Base-by-base conservation (phyloP, 2,329 filamentous ascomycete species). In the Diplodia mutila region DNA sequence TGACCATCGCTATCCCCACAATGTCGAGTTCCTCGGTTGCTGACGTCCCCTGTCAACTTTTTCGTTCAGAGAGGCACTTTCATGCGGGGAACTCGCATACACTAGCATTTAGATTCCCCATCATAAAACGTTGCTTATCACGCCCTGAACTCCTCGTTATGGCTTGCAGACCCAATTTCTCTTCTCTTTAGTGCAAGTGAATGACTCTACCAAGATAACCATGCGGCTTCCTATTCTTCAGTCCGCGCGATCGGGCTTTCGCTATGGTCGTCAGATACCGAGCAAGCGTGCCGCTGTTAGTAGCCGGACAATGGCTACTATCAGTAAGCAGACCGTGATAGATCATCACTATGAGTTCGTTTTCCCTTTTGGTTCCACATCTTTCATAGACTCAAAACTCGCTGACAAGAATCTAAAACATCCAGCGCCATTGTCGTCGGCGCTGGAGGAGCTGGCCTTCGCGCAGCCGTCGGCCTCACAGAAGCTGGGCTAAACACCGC, bases 401-500 rank as follows among this genome's bases (percentile, higher is more conserved):
- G 23, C 49, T 52, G 12, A 52, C 49, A 5, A 29, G 8, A 1
- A 1, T 4, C 6, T 12, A 4, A 21, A 42, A 46, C 5, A 16
- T 0, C 1, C 9, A n/a, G 76, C 73, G 80, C 80, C 27, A 80
- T 82, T 42, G 80, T 82, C 16, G 76, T 82, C 23, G 80, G 80
- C 52, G 87, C 87, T 69, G 87, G 87, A 70, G 87, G 87, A 74
- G 86, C 87, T 69, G 87, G 87, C 74, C 80, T 90, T 49, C 83
- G 87, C 73, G 87, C 87, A 63, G 87, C 87, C 68, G 87, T 89
- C 72, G 87, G 87, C 72, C 81, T 90, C 51, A 86, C 87, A 37
- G 87, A 89, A 79, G 85, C 86, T 70, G 87, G 87, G 9, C 84
- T 89, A 73, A 87, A 89, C 72, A 89, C 87, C 69, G 87, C 87